Evolutionary conservation across 805 yeast genomes (phyloP), one percentile per base, ranked within the genome.

Genomic region (Isabelozyma pseudorhagii): DNA sequence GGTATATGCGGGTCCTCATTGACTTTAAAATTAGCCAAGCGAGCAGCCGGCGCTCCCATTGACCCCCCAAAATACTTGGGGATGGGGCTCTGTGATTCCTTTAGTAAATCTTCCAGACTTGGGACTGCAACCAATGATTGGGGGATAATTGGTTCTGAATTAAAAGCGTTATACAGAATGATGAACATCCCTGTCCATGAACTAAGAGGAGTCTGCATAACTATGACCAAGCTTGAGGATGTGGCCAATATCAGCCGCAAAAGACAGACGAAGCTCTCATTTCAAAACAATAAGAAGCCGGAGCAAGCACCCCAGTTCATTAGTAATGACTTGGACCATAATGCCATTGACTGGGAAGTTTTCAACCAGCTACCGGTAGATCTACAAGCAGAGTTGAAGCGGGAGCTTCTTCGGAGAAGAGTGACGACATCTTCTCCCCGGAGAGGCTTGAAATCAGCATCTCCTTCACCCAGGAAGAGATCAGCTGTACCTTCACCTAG

Each of bases 21-120:
- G 2, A 79, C 87, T 0, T 66, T 92, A 40, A 87, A 85, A 56
- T 56, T 92, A 4, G 84, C 91, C 47, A 74, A 75, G 48, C 70
- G 96, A 43, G 81, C 87, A 2, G 68, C 72, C 1, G 77, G 73
- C 49, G 96, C 96, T 0, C 92, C 96, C 0, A 63, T 85, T 2
- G 81, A 82, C 15, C 89, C 97, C 0, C 78, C 87, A 1, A 94
- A 93, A 60, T 85, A 72, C 64, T 54, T 94, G 59, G 99, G 99
- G 0, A 82, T 87, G 82, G 98, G 99, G 0, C 63, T 63, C 11
- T 89, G 97, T 65, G 89, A 84, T 46, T 71, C 84, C 34, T 67
- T 77, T 10, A 81, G 84, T 41, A 83, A 82, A 55, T 72, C 85
- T 9, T 69, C 85, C 2, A 72, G 72, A 34, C 60, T 93, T 11